phyloP scores from a whole-genome alignment of 2,329 filamentous ascomycete species.

The Fusarium sp. region DNA sequence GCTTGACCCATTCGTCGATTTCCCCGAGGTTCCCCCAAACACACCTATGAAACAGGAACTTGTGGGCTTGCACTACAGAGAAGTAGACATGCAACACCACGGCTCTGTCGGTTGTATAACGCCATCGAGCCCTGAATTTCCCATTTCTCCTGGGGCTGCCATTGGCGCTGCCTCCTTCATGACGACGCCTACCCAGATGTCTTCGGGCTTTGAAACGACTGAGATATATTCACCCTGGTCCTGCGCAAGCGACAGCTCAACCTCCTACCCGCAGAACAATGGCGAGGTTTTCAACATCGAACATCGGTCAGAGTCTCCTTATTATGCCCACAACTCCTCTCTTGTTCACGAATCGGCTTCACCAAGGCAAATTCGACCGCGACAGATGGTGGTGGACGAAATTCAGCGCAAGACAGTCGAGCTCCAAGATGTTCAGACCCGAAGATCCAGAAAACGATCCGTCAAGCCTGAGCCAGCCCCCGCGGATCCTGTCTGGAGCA shows the following conservation, averaged over 20 bases:
- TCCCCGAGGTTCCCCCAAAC: not conserved
- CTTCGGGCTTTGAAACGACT: not conserved
- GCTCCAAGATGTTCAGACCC: not conserved
- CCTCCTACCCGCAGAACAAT: not conserved
- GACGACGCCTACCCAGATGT: not conserved
- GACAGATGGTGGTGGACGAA: not conserved
- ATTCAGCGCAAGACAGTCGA: not conserved
- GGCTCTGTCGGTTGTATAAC: not conserved
- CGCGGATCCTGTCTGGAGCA: constrained; percentile 51
- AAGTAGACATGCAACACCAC: not conserved
- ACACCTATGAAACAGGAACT: not conserved
- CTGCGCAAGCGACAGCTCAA: not conserved
- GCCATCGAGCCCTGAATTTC: not conserved
- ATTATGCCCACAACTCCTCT: not conserved
- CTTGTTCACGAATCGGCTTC: not conserved
- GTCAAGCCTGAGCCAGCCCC: constrained; percentile 30
- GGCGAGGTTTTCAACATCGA: not conserved
- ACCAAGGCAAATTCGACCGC: not conserved
- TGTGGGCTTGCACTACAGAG: not conserved
- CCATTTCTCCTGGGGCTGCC: not conserved
- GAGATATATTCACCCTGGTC: not conserved
- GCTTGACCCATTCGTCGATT: not conserved
- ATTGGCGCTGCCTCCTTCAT: not conserved
- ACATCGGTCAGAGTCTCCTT: not conserved
- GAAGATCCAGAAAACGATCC: not conserved